Evolutionary conservation across 163 green algal genomes (phyloP), one percentile per base, ranked within the genome.

Genomic region (Scenedesmus sp.): DNA sequence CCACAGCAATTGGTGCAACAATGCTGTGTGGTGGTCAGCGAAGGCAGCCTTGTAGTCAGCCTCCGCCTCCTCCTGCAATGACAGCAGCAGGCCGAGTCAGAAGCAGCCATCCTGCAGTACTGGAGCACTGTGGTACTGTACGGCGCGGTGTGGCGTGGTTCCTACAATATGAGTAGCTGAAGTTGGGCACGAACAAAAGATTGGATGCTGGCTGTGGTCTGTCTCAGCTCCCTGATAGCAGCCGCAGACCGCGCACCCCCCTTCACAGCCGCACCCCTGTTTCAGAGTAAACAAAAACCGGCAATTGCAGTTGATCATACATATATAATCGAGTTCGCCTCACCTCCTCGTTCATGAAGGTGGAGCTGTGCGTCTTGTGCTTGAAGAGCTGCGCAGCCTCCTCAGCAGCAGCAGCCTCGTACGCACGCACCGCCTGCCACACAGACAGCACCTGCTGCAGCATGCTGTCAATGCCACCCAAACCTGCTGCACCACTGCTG

Each of bases 341-440:
- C 88, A 96, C 92, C 92, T 98, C 97, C 54, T 98, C 96, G 18
- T 86, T 97, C 23, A 94, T n/a, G 77, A 97, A 94, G 79, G 85
- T 89, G 0, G 82, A 91, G 60, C 56, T 94, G 18, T 93, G 92
- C 0, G 89, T 90, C 95, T 99, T 99, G 93, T 90, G 96, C 94
- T 98, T 98, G 95, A 98, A 99, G 84, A 97, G 66, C 91, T 97
- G 91, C 1, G 95, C 97, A 88, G 97, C 96, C 91, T 98, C 96
- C 84, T 96, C 94, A 3, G 88, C 94, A 4, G 96, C 97, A 56
- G 86, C 90, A 88, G 95, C 95, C 92, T 98, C 94, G 84, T 96
- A 96, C 9, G 93, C 96, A 82, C 96, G 94, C 8, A 98, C 86
- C 62, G 95, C 91, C 83, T 91, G 88, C 89, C 89, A 94, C 60